Percentiles rank a stretch among this genome's conserved stretches.
Conservation (phyloP, 2,329 filamentous ascomycete genomes). For the Helminthosporium solani region DNA sequence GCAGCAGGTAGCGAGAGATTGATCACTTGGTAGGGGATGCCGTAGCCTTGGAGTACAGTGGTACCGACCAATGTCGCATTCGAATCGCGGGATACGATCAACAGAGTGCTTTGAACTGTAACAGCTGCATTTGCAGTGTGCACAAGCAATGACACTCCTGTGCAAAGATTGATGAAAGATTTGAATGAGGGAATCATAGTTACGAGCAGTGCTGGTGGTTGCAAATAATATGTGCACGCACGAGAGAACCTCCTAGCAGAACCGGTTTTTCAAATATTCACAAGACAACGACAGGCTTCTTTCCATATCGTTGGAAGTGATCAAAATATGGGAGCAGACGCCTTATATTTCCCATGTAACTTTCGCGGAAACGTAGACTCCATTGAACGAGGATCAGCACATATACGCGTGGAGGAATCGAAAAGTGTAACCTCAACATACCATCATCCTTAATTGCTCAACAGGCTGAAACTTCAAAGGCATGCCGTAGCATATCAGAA, state of each 20-base stretch:
- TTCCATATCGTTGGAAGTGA: no score
- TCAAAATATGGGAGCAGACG: background rate
- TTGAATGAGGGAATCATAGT: background rate
- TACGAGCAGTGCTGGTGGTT: background rate
- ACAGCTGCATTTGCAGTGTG: constrained; percentile 2
- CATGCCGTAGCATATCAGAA: background rate
- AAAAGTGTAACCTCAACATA: background rate
- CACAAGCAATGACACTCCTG: background rate
- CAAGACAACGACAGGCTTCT: background rate
- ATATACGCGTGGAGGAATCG: background rate
- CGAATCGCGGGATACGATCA: constrained; percentile 55
- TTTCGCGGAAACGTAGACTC: background rate
- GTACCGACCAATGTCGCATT: constrained; percentile 49
- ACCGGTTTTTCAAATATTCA: background rate
- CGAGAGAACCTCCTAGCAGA: background rate
- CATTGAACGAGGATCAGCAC: background rate
- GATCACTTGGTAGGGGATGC: constrained; percentile 57
- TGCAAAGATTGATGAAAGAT: background rate
- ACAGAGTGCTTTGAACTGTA: constrained; percentile 45
- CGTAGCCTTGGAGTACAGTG: constrained; percentile 58
- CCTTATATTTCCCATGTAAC: background rate
- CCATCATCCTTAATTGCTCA: background rate
- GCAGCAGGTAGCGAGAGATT: constrained; percentile 53
- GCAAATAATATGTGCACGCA: background rate
- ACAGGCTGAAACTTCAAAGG: background rate